Evolutionary conservation across 306 rosid species (phyloP), one percentile per base, ranked within the genome.

Genomic region (Fagus crenata): DNA sequence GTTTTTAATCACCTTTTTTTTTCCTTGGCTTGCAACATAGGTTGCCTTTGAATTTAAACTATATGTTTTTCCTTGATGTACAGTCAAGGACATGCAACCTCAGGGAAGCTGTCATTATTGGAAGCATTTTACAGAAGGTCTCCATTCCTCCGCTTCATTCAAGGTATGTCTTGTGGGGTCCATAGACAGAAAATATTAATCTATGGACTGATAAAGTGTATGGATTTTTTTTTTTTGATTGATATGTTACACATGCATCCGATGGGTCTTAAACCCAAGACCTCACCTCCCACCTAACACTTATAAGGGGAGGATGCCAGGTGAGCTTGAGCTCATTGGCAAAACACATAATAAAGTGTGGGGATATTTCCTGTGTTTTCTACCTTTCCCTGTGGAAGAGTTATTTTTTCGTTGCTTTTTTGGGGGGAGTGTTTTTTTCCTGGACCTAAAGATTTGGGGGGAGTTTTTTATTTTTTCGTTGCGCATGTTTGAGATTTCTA

Each of bases 131-230:
- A 54, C 88, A 92, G 80, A 95, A 95, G 82, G 86, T 87, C 72
- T 86, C 97, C 63, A 89, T 92, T 87, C 98, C 97, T 56, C 84
- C 91, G 46, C 97, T 90, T 82, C 97, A 95, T 89, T 95, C 98
- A 82, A 90, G 97, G 98, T 93, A 83, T 77, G 81, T 69, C 53
- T 59, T 46, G 80, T 49, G 37, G 33, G 39, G 18, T 42, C 18
- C 71, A 33, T 49, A 39, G 51, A 49, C 31, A 59, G 49, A 31
- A 46, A 75, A 76, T 46, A 22, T 32, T 78, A 13, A 53, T 53
- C 31, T 53, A 77, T 60, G 35, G 22, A 49, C 5, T 31, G 37
- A 31, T 59, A 59, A 31, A 22, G 65, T 31, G 68, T 4, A n/a
- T n/a, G 42, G 17, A 9, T 13, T 3, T 15, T 59, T 28, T n/a